These are phyloP conservation scores for Colletotrichum liriopes DNA, from an alignment of 2,329 filamentous ascomycete genomes.

Conservation along the genomic window DNA sequence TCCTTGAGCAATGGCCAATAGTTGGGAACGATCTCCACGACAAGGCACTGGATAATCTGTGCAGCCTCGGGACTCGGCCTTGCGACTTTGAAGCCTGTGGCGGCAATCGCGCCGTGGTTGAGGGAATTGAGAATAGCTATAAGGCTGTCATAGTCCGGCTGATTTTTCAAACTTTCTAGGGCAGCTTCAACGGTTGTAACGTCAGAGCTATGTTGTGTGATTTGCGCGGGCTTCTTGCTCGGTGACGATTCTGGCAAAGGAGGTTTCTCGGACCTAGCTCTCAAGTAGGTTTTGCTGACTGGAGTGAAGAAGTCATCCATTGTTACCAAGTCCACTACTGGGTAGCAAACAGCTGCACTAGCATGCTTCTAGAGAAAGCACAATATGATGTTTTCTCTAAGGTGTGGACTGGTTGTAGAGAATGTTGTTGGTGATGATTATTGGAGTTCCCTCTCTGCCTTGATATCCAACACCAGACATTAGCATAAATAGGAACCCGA, in stretches of 20 bases:
- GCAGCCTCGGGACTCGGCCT: slow-evolving; percentile 77
- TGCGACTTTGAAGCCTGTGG: slow-evolving; percentile 68
- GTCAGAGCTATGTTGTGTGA: slow-evolving; percentile 4
- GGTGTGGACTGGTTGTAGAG: background rate
- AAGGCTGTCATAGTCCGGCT: slow-evolving; percentile 75
- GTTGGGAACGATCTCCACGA: slow-evolving; percentile 82
- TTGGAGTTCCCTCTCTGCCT: background rate
- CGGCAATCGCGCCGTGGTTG: slow-evolving; percentile 46
- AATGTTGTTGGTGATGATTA: background rate
- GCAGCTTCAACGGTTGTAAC: slow-evolving; percentile 63
- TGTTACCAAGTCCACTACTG: slow-evolving; percentile 17
- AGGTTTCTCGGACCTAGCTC: slow-evolving; percentile 55
- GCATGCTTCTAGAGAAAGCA: slow-evolving; percentile 7
- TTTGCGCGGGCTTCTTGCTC: slow-evolving; percentile 35
- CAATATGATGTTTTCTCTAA: background rate
- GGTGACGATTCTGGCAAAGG: slow-evolving; percentile 57
- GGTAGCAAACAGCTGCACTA: background rate
- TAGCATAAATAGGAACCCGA: background rate
- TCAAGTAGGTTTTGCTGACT: slow-evolving; percentile 67
- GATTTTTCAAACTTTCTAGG: slow-evolving; percentile 71
- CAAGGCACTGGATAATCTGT: slow-evolving; percentile 82
- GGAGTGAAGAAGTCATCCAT: slow-evolving; percentile 73
- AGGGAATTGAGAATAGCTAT: slow-evolving; percentile 69
- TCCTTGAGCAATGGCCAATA: slow-evolving; percentile 81
- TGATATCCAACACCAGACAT: background rate